Percentiles rank a stretch among this genome's conserved stretches.
Conservation (phyloP, 2,329 filamentous ascomycete species). For the Aspergillus cejpii region DNA sequence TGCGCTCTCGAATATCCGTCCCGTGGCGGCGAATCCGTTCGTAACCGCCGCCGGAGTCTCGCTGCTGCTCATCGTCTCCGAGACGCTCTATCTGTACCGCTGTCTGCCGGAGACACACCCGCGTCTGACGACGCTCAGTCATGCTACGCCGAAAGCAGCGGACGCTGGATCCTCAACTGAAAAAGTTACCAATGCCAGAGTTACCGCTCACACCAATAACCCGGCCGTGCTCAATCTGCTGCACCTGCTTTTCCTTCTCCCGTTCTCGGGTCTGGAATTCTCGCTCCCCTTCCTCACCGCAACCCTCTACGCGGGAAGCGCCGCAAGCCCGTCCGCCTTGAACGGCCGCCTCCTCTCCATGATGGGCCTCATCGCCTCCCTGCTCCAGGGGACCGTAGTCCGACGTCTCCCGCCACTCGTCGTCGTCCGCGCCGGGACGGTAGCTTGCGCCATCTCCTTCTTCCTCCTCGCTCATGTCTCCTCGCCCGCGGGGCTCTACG, state of each 20-base stretch:
- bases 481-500: constrained; percentile 65
- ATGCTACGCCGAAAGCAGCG: constrained; percentile 19
- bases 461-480: constrained; percentile 65
- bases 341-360: constrained; percentile 84
- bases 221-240: constrained; percentile 74
- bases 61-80: constrained; percentile 71
- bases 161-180: background rate
- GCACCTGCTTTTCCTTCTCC: constrained; percentile 86
- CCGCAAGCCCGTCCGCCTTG: constrained; percentile 53
- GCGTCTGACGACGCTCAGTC: constrained; percentile 50
- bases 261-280: constrained; percentile 98
- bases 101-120: constrained; percentile 72
- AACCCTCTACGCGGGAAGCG: constrained; percentile 71
- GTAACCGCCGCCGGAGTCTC: constrained; percentile 86
- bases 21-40: constrained; percentile 83
- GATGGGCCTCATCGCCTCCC: constrained; percentile 80
- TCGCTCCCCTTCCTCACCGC: constrained; percentile 96
- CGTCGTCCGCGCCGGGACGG: constrained; percentile 71
- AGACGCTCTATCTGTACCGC: constrained; percentile 81
- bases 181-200: background rate
- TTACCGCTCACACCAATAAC: constrained; percentile 61
- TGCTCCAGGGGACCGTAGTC: constrained; percentile 91
- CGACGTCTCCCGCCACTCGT: constrained; percentile 73
- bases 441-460: constrained; percentile 72
- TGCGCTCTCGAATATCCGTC: constrained; percentile 68